Conservation (phyloP, 306 rosid species). For the Cicer pinnatifidum region DNA sequence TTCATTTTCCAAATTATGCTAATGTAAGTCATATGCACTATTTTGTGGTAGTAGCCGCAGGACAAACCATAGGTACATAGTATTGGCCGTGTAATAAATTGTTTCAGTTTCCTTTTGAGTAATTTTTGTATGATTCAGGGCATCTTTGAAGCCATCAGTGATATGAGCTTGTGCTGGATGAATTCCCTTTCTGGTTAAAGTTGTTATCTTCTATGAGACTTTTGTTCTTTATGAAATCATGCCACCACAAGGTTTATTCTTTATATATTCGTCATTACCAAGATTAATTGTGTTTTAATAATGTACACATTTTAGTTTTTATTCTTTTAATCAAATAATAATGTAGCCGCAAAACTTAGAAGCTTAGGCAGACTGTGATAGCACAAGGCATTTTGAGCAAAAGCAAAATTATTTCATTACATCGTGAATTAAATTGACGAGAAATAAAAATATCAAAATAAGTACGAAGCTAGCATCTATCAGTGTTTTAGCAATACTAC, state of each 20-base stretch:
- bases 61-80: constrained; percentile 45
- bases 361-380: too few species aligned
- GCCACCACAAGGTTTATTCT: background rate
- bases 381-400: too few species aligned
- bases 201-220: background rate
- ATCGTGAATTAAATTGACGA: too few species aligned
- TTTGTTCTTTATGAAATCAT: constrained; percentile 10
- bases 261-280: too few species aligned
- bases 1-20: constrained; percentile 37
- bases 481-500: too few species aligned
- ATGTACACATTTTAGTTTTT: too few species aligned
- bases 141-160: constrained; percentile 18
- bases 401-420: too few species aligned
- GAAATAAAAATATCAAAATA: too few species aligned
- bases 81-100: constrained; percentile 44
- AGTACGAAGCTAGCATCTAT: too few species aligned
- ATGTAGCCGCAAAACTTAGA: too few species aligned
- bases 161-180: constrained; percentile 27
- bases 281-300: too few species aligned
- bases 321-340: too few species aligned
- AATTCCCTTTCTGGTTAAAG: background rate
- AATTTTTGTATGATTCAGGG: constrained; percentile 12
- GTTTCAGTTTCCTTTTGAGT: constrained; percentile 30
- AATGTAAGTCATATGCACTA: constrained; percentile 43
- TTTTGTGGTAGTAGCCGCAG: constrained; percentile 41